Evolutionary conservation across 768 basidiomycete species (phyloP).

Genomic region (Psilocybe cubensis): DNA sequence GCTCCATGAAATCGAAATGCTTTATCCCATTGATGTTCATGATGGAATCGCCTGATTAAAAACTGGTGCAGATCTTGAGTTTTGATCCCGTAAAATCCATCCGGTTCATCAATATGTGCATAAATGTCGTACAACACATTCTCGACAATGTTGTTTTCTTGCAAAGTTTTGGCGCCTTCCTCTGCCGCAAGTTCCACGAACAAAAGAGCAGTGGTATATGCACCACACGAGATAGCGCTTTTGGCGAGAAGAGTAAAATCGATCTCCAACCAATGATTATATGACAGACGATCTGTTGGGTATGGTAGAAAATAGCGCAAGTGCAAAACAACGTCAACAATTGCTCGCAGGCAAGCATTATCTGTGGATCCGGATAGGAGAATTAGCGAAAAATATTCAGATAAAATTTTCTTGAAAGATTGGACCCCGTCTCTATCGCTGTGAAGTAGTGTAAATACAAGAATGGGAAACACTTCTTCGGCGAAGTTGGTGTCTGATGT

Average conservation of each 20-base stretch:
- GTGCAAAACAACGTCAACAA: conserved; percentile 81
- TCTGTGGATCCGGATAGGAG: conserved; percentile 44
- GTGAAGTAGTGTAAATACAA: conserved; percentile 72
- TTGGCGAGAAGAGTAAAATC: conserved; percentile 73
- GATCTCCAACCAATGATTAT: conserved; percentile 83
- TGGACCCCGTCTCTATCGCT: conserved; percentile 26
- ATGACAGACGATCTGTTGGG: conserved; percentile 45
- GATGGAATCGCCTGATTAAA: conserved; percentile 84
- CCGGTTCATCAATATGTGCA: conserved; percentile 94
- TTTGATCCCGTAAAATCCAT: conserved; percentile 95
- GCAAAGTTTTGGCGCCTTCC: conserved; percentile 30
- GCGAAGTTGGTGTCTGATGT: conserved; percentile 59
- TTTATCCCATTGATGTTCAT: conserved; percentile 92
- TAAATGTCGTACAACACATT: conserved; percentile 91
- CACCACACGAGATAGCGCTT: conserved; percentile 76
- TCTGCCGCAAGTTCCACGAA: conserved; percentile 85
- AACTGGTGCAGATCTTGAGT: conserved; percentile 78
- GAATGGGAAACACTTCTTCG: conserved; percentile 68
- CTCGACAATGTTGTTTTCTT: conserved; percentile 47
- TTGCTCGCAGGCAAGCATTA: conserved; percentile 50
- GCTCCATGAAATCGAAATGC: conserved; percentile 93
- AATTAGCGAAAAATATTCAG: conserved; percentile 59
- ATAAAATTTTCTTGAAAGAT: conserved; percentile 39
- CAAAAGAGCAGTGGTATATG: conserved; percentile 88
- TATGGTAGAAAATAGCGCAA: conserved; percentile 66